These are phyloP conservation scores for Claviceps africana DNA, from an alignment of 2,329 filamentous ascomycete genomes.

Conservation along the genomic window DNA sequence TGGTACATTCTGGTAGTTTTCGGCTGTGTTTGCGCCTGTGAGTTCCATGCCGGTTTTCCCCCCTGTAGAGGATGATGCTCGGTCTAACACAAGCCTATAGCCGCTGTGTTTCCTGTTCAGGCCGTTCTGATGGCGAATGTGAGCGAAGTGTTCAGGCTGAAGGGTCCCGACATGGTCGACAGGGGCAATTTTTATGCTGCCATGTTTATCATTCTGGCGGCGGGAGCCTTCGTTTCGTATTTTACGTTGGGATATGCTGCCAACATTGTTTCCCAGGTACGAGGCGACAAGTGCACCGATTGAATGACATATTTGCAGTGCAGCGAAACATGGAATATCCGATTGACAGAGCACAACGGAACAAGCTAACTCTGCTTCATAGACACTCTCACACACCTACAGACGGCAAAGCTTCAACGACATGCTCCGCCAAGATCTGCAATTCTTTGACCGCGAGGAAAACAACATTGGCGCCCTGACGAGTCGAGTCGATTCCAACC, in stretches of 20 bases:
- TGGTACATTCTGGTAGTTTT: conserved; percentile 20
- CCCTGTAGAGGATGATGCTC: not conserved
- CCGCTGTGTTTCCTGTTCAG: conserved; percentile 27
- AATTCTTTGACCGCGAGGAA: conserved; percentile 28
- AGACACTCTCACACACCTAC: conserved; percentile 16
- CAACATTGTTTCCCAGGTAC: conserved; percentile 16
- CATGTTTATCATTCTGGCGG: conserved; percentile 40
- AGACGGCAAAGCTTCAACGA: conserved; percentile 14
- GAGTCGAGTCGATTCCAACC: conserved; percentile 22
- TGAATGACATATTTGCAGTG: too few species aligned
- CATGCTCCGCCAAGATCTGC: conserved; percentile 26
- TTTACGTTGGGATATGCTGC: conserved; percentile 22
- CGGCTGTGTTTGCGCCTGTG: conserved; percentile 16
- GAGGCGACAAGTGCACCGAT: conserved; percentile 6
- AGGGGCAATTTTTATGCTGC: conserved; percentile 37
- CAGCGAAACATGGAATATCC: not conserved
- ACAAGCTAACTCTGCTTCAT: not conserved
- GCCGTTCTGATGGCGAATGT: conserved; percentile 28
- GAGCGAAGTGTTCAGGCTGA: conserved; percentile 26
- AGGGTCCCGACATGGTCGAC: conserved; percentile 17
- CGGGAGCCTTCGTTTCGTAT: conserved; percentile 31
- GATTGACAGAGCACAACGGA: too few species aligned
- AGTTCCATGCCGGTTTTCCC: not conserved
- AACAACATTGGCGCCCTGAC: conserved; percentile 25
- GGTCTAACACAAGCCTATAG: conserved; percentile 5